Evolutionary conservation across 441 rosid genomes (phyloP), one percentile per base, ranked within the genome.

Genomic region (Adansonia gregorii): DNA sequence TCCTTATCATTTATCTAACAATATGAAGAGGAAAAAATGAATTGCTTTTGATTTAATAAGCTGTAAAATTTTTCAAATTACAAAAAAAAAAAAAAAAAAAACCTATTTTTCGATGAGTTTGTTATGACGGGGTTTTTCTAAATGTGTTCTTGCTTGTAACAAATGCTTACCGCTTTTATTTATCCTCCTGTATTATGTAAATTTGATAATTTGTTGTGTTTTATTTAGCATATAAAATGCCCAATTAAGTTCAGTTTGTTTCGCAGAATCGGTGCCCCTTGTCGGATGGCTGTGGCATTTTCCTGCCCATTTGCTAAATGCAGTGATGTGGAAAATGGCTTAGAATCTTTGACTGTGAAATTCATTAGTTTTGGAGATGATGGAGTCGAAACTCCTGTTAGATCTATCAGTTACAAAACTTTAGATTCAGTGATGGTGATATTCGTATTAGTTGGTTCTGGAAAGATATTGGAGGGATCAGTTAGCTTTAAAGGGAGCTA

Each of bases 381-480:
- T 58, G 79, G 76, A 61, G 83, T 27, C 51, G 88, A 74, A 77
- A 90, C 94, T 20, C 89, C 91, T 0, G 67, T 84, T 46, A 85
- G 89, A 79, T 72, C 94, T 12, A 79, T 91, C 22, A 85, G 88
- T 79, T 90, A 90, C 86, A 83, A 79, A 0, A 81, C 75, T 67
- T 74, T n/a, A 17, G 82, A 83, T 78, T 59, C 76, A 0, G 39
- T 2, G 39, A 3, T 3, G 39, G 78, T 73, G 17, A 87, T 91
- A 74, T 27, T 80, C 67, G 83, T 86, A 82, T 89, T 91, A 4
- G 14, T 78, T 35, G 88, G 89, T 78, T 88, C 90, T 12, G 89
- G 92, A 60, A 85, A 82, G 86, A 94, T 89, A 92, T 61, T 85
- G 15, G 95, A 92, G 72, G 83, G 88, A 81, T 90, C 92, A 43